Percentiles rank a stretch among this genome's conserved stretches.
These are phyloP conservation scores for Casuarina cunninghamiana DNA, from an alignment of 306 rosid species.

Conservation along the genomic window DNA sequence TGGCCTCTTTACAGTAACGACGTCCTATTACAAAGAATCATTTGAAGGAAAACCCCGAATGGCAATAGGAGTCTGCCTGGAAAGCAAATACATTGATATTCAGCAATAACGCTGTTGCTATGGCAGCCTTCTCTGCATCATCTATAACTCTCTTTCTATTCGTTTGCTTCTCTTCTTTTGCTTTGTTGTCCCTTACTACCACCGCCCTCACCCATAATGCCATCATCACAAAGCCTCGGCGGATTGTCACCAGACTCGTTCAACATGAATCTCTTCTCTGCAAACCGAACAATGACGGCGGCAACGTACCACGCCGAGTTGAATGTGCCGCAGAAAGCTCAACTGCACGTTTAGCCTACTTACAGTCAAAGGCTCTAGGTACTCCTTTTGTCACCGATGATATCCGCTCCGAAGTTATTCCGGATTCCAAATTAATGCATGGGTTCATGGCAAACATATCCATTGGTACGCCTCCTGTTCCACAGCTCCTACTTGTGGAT, in stretches of 20 bases:
- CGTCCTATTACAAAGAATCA: too few relatives aligned
- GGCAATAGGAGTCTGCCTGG: too few relatives aligned
- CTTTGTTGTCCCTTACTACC: background rate
- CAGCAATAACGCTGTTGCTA: too few relatives aligned
- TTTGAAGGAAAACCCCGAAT: too few relatives aligned
- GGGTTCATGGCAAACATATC: slow-evolving; percentile 39
- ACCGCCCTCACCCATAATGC: background rate
- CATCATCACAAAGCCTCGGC: background rate
- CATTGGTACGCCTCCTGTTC: slow-evolving; percentile 47
- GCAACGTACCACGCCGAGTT: background rate
- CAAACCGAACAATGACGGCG: too few relatives aligned
- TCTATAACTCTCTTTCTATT: background rate
- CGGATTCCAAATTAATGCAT: background rate
- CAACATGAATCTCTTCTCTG: background rate
- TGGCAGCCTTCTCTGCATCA: too few relatives aligned
- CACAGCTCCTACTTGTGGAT: slow-evolving; percentile 45
- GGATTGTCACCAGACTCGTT: slow-evolving; percentile 2
- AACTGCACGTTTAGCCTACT: slow-evolving; percentile 34
- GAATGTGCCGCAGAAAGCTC: background rate
- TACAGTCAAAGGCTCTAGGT: slow-evolving; percentile 26
- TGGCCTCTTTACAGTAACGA: too few relatives aligned
- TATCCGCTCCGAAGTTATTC: background rate
- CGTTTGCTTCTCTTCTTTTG: background rate
- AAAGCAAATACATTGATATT: too few relatives aligned
- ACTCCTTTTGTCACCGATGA: slow-evolving; percentile 4